Conservation (phyloP, 805 yeast species). For the Clavispora fructus region DNA sequence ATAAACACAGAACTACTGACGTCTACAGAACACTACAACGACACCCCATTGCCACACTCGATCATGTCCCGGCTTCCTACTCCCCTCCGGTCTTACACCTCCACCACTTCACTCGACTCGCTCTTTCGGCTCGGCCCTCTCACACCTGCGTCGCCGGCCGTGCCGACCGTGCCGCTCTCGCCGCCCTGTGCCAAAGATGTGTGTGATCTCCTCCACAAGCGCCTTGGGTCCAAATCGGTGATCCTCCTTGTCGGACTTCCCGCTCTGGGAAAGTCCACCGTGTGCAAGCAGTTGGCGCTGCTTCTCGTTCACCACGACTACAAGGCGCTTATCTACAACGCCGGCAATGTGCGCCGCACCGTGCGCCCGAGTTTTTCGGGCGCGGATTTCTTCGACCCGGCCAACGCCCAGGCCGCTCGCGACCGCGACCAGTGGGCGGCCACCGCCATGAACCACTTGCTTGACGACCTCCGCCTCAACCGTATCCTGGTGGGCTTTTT, state of each 20-base stretch:
- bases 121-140: conserved; percentile 17
- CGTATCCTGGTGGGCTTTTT: conserved; percentile 32
- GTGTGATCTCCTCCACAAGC: conserved; percentile 9
- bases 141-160: conserved; percentile 14
- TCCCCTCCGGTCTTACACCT: conserved; percentile 12
- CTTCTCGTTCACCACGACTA: conserved; percentile 9
- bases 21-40: too few species aligned
- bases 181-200: conserved; percentile 8
- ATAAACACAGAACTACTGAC: too few species aligned
- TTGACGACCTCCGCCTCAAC: conserved; percentile 23
- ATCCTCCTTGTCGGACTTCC: conserved; percentile 38
- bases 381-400: conserved; percentile 36
- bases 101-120: conserved; percentile 25
- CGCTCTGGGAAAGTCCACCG: conserved; percentile 38
- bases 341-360: conserved; percentile 47
- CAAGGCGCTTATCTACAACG: conserved; percentile 32
- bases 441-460: conserved; percentile 26
- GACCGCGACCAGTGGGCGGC: conserved; percentile 34
- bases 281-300: conserved; percentile 28
- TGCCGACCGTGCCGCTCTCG: conserved; percentile 8
- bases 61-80: background rate
- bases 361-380: conserved; percentile 20
- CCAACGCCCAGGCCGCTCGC: conserved; percentile 22
- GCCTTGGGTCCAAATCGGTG: conserved; percentile 16
- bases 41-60: background rate